Evolutionary conservation across 1,284 basidiomycete genomes (phyloP).

Genomic region (Trametes hirsuta): DNA sequence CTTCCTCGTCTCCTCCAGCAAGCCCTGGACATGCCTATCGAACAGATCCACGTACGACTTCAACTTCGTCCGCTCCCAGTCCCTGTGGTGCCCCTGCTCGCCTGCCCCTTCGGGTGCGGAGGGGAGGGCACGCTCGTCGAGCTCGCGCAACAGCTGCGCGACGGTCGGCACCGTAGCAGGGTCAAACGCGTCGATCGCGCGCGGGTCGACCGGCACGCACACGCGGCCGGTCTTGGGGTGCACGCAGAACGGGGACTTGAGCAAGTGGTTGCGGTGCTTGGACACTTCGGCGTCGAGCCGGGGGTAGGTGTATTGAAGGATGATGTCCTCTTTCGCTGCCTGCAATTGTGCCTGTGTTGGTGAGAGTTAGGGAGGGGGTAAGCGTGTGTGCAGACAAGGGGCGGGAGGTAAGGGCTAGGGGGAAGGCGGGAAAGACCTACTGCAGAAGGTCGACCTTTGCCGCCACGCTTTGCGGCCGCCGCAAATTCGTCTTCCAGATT

Average conservation of each 20-base stretch:
- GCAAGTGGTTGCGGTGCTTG: slow-evolving; percentile 95
- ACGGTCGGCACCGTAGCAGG: slow-evolving; percentile 89
- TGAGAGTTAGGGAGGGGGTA: background rate
- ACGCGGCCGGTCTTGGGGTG: slow-evolving; percentile 97
- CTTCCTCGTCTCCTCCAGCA: slow-evolving; percentile 64
- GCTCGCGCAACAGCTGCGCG: slow-evolving; percentile 78
- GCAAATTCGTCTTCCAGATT: slow-evolving; percentile 55
- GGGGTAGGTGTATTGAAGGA: slow-evolving; percentile 96
- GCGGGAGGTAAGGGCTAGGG: slow-evolving; percentile 18
- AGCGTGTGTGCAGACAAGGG: slow-evolving; percentile 31
- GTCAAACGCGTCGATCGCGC: slow-evolving; percentile 81
- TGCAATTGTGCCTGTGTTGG: slow-evolving; percentile 39
- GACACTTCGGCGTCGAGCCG: slow-evolving; percentile 97
- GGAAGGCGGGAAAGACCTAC: slow-evolving; percentile 2
- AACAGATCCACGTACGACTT: slow-evolving; percentile 91
- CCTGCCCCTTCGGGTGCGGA: slow-evolving; percentile 30
- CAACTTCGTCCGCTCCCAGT: slow-evolving; percentile 77
- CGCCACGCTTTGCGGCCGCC: slow-evolving; percentile 31
- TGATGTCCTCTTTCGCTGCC: slow-evolving; percentile 79
- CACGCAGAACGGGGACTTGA: slow-evolving; percentile 97
- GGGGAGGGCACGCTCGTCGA: slow-evolving; percentile 51
- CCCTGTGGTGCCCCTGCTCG: slow-evolving; percentile 35
- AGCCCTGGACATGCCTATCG: slow-evolving; percentile 66
- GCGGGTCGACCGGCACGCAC: slow-evolving; percentile 91
- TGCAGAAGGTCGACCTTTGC: slow-evolving; percentile 24